Evolutionary conservation across 495 filamentous ascomycete species (phyloP), one percentile per base, ranked within the genome.

Genomic region (Ascodesmis nigricans): DNA sequence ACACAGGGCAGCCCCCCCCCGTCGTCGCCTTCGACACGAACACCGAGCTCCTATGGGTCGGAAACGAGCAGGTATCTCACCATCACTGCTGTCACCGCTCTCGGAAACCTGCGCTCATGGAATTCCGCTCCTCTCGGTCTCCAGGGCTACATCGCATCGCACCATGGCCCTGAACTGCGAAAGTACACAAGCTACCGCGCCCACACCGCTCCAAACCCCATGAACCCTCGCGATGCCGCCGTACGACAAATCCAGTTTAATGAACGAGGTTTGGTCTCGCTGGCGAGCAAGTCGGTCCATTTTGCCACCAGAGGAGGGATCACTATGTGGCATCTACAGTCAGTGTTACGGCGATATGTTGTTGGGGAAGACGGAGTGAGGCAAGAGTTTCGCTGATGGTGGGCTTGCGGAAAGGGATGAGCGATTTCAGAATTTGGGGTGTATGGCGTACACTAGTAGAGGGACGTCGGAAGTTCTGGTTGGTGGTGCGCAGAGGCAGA

Each of bases 361-460:
- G 3, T 25, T 11, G 14, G 13, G 13, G 41, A 23, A 31, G 14
- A 20, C 27, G 22, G 9, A 9, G 7, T 21, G 10, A 13, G 4
- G 29, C 17, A n/a, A 13, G 29, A 25, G 26, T 36, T 4, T 32
- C 28, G 24, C 41, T 37, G 9, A 19, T 28, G 18, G 19, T 10
- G 13, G 16, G 5, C 36, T 27, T 36, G 36, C 29, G 13, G 4
- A 35, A 39, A 76, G 73, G 31, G 62, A 73, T 44, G 58, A 72
- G 7, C 69, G 73, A 31, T 90, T 95, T 71, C 63, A 63, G 32
- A 75, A 91, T 41, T 60, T 93, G 30, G 67, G 67, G 26, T 91
- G 87, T 54, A 92, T 95, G 80, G 82, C 75, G 48, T 93, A 90
- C 52, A 82, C 81, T 4, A 79, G 75, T 14, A 78, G 79, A 46